A percentile compares a stretch with the other conserved stretches of the same genome.
Evolutionary conservation across 306 rosid species (phyloP).

Genomic region (Rosa lucieae): DNA sequence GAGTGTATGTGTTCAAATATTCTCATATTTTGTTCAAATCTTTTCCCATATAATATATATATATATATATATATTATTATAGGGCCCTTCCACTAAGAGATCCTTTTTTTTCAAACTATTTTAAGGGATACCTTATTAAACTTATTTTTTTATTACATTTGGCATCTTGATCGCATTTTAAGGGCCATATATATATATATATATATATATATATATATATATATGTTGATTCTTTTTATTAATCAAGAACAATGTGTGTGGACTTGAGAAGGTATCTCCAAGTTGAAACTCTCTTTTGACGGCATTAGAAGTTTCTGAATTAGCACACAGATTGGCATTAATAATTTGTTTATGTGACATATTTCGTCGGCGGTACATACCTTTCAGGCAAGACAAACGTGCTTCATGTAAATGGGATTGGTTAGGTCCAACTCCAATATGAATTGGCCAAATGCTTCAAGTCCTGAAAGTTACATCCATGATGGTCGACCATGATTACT

Average conservation of each 20-base stretch:
- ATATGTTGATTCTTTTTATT: no score
- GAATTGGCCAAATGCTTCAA: background rate
- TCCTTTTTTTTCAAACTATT: no score
- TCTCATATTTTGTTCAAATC: no score
- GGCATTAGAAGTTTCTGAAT: background rate
- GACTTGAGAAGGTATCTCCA: background rate
- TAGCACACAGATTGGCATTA: background rate
- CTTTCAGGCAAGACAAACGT: background rate
- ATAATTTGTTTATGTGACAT: background rate
- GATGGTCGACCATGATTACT: background rate
- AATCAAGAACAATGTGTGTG: background rate
- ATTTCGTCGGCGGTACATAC: background rate
- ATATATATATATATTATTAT: no score
- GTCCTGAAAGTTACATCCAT: conserved; percentile 2
- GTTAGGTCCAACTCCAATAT: conserved; percentile 1
- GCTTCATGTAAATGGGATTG: background rate
- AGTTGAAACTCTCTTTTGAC: background rate
- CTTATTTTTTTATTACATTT: no score
- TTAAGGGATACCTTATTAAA: no score
- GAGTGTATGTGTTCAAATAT: no score
- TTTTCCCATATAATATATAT: no score
- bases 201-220: no score
- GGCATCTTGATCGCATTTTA: no score
- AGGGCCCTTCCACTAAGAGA: no score
- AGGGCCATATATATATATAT: no score